phyloP scores from a whole-genome alignment of 257 asterid genomes.

The Forsythia viridissima region DNA sequence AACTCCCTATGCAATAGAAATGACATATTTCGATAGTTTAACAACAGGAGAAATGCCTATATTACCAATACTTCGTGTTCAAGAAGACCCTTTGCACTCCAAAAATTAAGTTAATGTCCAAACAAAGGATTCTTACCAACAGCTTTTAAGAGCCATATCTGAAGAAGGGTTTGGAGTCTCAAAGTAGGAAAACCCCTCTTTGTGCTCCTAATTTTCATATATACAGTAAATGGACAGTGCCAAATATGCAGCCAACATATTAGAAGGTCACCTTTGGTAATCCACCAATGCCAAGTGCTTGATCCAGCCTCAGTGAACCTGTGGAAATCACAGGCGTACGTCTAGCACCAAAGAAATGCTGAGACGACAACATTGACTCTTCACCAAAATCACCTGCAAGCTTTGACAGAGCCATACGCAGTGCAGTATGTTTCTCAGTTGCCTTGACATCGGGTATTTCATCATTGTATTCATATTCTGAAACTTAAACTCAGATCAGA shows the following conservation, averaged over 20 bases:
- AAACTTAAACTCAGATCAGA: slow-evolving; percentile 39
- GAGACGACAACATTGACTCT: slow-evolving; percentile 83
- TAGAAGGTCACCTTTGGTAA: slow-evolving; percentile 75
- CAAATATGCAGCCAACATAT: neutral
- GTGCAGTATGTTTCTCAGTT: slow-evolving; percentile 69
- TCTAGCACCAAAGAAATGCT: slow-evolving; percentile 81
- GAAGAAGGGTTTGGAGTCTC: neutral
- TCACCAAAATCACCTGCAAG: slow-evolving; percentile 74
- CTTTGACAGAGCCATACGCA: slow-evolving; percentile 69
- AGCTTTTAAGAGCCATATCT: neutral
- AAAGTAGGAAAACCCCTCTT: neutral
- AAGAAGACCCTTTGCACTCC: neutral
- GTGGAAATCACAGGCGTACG: slow-evolving; percentile 82
- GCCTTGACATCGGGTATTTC: slow-evolving; percentile 54
- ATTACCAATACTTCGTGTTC: neutral
- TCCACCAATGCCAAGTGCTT: slow-evolving; percentile 95
- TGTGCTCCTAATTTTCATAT: neutral
- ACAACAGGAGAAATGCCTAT: neutral
- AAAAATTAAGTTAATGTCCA: neutral
- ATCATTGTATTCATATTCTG: slow-evolving; percentile 64
- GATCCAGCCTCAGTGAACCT: slow-evolving; percentile 85
- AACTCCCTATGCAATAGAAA: neutral
- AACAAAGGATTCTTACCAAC: slow-evolving; percentile 7
- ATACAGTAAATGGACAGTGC: neutral
- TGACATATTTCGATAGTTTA: neutral